Conservation (phyloP, 768 basidiomycete genomes). For the Myochromella boudieri region DNA sequence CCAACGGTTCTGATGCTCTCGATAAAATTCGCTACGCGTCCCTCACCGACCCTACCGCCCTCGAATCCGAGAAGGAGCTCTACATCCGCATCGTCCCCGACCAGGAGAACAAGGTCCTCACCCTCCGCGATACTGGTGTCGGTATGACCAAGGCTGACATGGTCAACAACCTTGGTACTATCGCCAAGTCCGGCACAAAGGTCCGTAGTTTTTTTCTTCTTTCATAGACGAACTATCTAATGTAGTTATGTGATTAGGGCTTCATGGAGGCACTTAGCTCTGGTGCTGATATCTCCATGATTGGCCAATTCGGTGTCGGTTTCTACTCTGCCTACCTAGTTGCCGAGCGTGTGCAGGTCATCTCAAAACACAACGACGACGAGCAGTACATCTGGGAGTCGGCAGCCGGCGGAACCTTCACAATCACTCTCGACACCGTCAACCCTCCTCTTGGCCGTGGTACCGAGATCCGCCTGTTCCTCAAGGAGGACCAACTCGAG, state of each 20-base stretch:
- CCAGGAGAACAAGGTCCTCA: conserved; percentile 91
- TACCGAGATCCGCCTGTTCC: conserved; percentile 85
- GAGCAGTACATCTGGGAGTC: conserved; percentile 99
- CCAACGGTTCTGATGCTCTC: conserved; percentile 96
- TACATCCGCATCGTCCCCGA: conserved; percentile 93
- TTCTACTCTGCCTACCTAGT: conserved; percentile 99
- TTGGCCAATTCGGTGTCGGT: conserved; percentile 99
- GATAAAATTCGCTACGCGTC: conserved; percentile 99
- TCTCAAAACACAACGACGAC: conserved; percentile 99
- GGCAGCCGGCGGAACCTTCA: conserved; percentile 99
- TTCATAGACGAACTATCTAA: conserved; percentile 5
- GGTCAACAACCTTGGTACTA: conserved; percentile 98
- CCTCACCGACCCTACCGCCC: conserved; percentile 86
- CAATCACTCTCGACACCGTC: conserved; percentile 90
- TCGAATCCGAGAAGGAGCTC: conserved; percentile 91
- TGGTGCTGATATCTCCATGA: conserved; percentile 93
- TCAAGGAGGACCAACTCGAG: conserved; percentile 99
- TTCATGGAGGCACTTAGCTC: conserved; percentile 99
- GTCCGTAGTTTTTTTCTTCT: conserved; percentile 34
- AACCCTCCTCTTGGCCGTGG: conserved; percentile 93
- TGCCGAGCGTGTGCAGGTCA: conserved; percentile 96
- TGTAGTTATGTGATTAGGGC: conserved; percentile 51
- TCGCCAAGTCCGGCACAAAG: conserved; percentile 94
- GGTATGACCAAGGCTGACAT: conserved; percentile 99
- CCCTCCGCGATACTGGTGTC: conserved; percentile 93